A percentile compares a stretch with the other conserved stretches of the same genome.
phyloP scores from a whole-genome alignment of 176 grass and related monocot species.

The Musa beccarii region DNA sequence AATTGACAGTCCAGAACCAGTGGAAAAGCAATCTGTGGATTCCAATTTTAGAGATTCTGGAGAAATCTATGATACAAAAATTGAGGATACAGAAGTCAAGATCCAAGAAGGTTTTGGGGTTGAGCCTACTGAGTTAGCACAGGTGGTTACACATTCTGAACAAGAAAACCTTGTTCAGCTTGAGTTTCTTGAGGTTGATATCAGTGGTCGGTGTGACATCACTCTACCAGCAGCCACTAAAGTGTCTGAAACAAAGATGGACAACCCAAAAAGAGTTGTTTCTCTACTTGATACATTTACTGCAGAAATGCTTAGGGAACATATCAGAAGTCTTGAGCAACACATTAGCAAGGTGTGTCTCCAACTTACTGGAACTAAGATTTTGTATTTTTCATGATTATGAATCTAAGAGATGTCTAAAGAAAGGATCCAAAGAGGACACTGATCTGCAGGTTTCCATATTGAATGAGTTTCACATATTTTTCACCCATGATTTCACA shows the following conservation, averaged over 20 bases:
- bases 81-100: background rate
- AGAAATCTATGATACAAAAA: background rate
- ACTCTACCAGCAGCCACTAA: background rate
- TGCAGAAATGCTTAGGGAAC: constrained; percentile 48
- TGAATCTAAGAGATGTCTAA: background rate
- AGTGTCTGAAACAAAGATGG: constrained; percentile 20
- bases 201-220: constrained; percentile 11
- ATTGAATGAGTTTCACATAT: too few species aligned
- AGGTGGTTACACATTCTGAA: background rate
- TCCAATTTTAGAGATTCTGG: constrained; percentile 19
- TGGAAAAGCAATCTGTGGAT: constrained; percentile 4
- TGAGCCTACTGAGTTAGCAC: background rate
- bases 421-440: background rate
- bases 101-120: background rate
- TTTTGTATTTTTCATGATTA: too few species aligned
- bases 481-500: too few species aligned
- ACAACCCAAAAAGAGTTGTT: constrained; percentile 28
- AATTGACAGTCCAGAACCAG: background rate
- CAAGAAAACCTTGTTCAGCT: background rate
- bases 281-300: constrained; percentile 78
- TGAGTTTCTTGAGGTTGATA: constrained; percentile 22
- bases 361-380: constrained; percentile 3
- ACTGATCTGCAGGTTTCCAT: too few species aligned
- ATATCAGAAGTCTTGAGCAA: constrained; percentile 64
- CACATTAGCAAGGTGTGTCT: constrained; percentile 37